Percentiles rank a stretch among this genome's conserved stretches.
Conservation (phyloP, 352 stramenopile genomes). For the Pythium guiyangense region DNA sequence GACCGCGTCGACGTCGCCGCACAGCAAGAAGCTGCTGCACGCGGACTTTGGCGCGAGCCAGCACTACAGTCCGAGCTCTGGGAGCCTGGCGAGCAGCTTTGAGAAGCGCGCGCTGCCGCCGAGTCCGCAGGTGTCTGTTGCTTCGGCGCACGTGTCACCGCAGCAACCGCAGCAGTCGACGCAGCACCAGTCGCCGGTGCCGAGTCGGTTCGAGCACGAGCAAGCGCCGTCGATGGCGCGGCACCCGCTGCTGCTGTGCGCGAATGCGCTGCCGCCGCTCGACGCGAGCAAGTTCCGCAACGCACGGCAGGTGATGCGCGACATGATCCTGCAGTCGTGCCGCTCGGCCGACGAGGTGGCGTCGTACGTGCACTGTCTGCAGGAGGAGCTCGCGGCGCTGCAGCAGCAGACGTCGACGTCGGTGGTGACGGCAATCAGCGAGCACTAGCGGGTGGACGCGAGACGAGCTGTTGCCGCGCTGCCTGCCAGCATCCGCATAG, state of each 20-base stretch:
- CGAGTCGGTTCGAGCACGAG: slow-evolving; percentile 1
- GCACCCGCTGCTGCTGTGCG: slow-evolving; percentile 4
- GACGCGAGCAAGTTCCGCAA: slow-evolving; percentile 28
- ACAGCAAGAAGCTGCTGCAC: slow-evolving; percentile 41
- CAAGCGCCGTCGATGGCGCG: slow-evolving; percentile 16
- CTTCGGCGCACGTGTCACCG: too few species aligned
- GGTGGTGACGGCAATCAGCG: too few species aligned
- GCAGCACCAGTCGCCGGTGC: not conserved
- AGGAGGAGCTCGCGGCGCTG: slow-evolving; percentile 45
- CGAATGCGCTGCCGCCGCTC: slow-evolving; percentile 17
- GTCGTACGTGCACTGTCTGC: slow-evolving; percentile 49
- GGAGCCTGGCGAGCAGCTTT: not conserved
- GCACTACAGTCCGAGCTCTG: slow-evolving; percentile 4
- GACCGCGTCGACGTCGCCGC: slow-evolving; percentile 33
- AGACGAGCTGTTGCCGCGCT: too few species aligned
- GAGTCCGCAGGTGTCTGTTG: not conserved
- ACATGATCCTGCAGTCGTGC: slow-evolving; percentile 52
- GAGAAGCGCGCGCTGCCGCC: slow-evolving; percentile 9
- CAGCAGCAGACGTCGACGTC: slow-evolving; percentile 22
- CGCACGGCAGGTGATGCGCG: slow-evolving; percentile 32
- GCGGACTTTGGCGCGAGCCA: slow-evolving; percentile 19
- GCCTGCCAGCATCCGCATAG: too few species aligned
- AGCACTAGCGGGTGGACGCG: too few species aligned
- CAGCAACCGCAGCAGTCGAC: not conserved
- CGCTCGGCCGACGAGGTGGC: too few species aligned